phyloP scores from a whole-genome alignment of 2,329 filamentous ascomycete species.

The Periconia sp. region DNA sequence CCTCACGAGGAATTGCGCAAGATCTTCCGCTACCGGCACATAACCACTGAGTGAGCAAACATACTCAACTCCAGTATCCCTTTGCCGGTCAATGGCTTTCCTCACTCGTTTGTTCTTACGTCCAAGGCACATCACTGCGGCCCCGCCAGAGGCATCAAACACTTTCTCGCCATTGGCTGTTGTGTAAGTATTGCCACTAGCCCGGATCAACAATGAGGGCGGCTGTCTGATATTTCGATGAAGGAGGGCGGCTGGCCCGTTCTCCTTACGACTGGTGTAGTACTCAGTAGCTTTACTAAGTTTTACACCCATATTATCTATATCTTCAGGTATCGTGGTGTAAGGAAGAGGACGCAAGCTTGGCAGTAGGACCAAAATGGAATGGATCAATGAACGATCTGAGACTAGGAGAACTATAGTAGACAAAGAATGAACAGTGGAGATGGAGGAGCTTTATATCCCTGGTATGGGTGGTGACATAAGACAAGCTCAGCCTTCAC shows the following conservation, averaged over 20 bases:
- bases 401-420: too few relatives aligned
- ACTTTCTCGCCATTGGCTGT: conserved; percentile 62
- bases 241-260: neutral
- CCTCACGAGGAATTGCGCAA: too few relatives aligned
- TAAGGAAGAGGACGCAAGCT: too few relatives aligned
- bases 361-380: too few relatives aligned
- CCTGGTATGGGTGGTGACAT: too few relatives aligned
- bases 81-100: conserved; percentile 65
- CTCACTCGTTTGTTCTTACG: conserved; percentile 68
- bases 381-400: too few relatives aligned
- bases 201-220: neutral
- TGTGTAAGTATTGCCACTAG: conserved; percentile 58
- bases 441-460: too few relatives aligned
- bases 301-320: neutral
- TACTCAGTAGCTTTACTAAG: neutral
- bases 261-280: neutral
- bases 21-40: conserved; percentile 59
- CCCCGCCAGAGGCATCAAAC: conserved; percentile 75
- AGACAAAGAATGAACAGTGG: too few relatives aligned
- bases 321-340: too few relatives aligned
- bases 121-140: conserved; percentile 74
- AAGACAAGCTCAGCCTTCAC: too few relatives aligned
- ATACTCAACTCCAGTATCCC: conserved; percentile 62
- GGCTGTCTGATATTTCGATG: neutral
- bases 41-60: conserved; percentile 66